These are phyloP conservation scores for Phaffomyces antillensis DNA, from an alignment of 805 yeast genomes.

Conservation along the genomic window DNA sequence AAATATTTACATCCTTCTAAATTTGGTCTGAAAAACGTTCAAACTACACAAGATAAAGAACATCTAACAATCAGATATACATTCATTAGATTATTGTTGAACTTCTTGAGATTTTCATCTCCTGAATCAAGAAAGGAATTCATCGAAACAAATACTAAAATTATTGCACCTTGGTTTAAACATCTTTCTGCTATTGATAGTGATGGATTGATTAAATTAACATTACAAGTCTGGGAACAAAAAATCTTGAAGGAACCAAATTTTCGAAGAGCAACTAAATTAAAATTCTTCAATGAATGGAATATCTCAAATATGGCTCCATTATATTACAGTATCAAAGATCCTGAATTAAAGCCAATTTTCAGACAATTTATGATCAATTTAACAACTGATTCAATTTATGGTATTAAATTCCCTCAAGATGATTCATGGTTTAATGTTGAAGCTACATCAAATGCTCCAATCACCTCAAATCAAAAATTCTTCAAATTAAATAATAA, in stretches of 20 bases:
- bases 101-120: conserved; percentile 41
- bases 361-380: conserved; percentile 38
- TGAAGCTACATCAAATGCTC: conserved; percentile 16
- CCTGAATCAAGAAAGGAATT: conserved; percentile 59
- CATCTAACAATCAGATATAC: conserved; percentile 45
- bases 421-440: conserved; percentile 45
- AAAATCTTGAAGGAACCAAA: conserved; percentile 51
- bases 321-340: conserved; percentile 35
- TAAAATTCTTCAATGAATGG: conserved; percentile 73
- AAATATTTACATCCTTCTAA: conserved; percentile 51
- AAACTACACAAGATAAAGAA: conserved; percentile 26
- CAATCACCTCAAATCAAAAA: conserved; percentile 36
- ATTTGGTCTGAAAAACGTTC: conserved; percentile 35
- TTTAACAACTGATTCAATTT: conserved; percentile 41
- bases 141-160: conserved; percentile 45
- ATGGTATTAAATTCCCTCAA: conserved; percentile 39
- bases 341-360: conserved; percentile 31
- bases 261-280: conserved; percentile 62
- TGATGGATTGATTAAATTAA: conserved; percentile 28
- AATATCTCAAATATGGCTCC: conserved; percentile 51
- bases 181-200: conserved; percentile 50
- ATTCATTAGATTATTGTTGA: conserved; percentile 56
- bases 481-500: conserved; percentile 61
- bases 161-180: conserved; percentile 64
- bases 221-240: conserved; percentile 42